Percentiles rank a stretch among this genome's conserved stretches.
Evolutionary conservation across 441 rosid genomes (phyloP).

Genomic region (Viola pubescens): DNA sequence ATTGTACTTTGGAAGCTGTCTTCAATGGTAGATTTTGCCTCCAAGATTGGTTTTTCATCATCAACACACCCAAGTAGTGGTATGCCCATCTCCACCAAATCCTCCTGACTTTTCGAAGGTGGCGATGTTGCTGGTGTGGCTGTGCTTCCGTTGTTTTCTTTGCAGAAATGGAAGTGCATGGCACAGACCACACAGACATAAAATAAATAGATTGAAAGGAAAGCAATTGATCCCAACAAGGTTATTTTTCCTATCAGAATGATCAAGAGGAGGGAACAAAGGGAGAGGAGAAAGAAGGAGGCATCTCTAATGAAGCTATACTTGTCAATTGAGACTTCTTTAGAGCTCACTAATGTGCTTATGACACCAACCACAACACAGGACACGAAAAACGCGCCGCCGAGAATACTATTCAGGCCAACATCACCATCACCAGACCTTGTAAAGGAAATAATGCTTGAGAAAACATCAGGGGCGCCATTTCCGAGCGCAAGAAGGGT

Average conservation of each 20-base stretch:
- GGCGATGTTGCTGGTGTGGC: background rate
- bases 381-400: conserved; percentile 81
- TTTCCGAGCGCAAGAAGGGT: conserved; percentile 88
- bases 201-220: conserved; percentile 52
- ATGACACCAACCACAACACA: conserved; percentile 78
- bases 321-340: conserved; percentile 46
- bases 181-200: conserved; percentile 46
- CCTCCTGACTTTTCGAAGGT: conserved; percentile 21
- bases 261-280: conserved; percentile 52
- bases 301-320: conserved; percentile 66
- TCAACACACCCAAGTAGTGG: conserved; percentile 54
- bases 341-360: conserved; percentile 32
- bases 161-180: conserved; percentile 25
- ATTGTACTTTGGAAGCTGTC: conserved; percentile 8
- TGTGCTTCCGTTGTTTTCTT: conserved; percentile 4
- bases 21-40: conserved; percentile 17
- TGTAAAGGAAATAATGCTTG: conserved; percentile 76
- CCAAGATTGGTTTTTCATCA: conserved; percentile 37
- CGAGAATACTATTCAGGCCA: conserved; percentile 70
- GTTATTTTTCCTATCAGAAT: conserved; percentile 40
- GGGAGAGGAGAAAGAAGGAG: conserved; percentile 55
- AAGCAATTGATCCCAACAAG: conserved; percentile 51
- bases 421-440: conserved; percentile 55
- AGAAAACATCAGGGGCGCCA: conserved; percentile 83
- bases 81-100: conserved; percentile 41